Base-by-base conservation (phyloP, 2,329 filamentous ascomycete genomes). In the Aureobasidium melanogenum region DNA sequence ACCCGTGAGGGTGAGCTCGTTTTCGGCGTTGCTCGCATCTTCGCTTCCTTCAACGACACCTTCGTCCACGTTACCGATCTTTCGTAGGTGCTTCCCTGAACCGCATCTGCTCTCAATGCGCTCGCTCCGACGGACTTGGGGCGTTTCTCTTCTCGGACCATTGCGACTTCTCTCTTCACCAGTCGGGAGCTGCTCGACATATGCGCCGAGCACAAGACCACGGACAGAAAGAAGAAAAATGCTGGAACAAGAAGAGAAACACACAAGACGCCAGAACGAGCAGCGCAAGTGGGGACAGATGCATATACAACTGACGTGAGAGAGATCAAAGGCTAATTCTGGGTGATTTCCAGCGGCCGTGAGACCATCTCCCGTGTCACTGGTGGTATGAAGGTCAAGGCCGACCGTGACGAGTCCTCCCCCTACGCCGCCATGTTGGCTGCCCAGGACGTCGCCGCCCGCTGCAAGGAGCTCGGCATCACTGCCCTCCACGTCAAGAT, bases 381-480 rank as follows among this genome's bases (percentile, higher is more conserved):
- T 74, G 94, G 95, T 84, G 95, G 95, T 77, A 99, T 99, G 94
- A 99, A 99, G 87, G 94, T 99, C 87, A 99, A 99, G 89, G 92
- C 92, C 80, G 92, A 99, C 77, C 93, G 94, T 86, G 94, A 99
- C 83, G 94, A 99, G 85, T 97, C 93, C 75, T 97, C 94, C 71
- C 94, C 94, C 74, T 99, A 99, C 86, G 94, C 94, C 75, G 94
- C 94, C 82, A 99, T 99, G 94, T 92, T 99, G 89, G 94, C 94
- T 82, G 94, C 94, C 70, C 94, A 99, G 86, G 72, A 74, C 64
- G 91, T 96, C 77, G 94, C 94, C 74, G 82, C 85, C 78, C 91
- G 94, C 81, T 94, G 90, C 83, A 88, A 89, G 80, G 86, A 90
- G 75, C 80, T 92, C 72, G 86, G 85, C 70, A 92, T 94, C 76